phyloP scores from a whole-genome alignment of 805 yeast species.

The Saccharomycopsis sp. region DNA sequence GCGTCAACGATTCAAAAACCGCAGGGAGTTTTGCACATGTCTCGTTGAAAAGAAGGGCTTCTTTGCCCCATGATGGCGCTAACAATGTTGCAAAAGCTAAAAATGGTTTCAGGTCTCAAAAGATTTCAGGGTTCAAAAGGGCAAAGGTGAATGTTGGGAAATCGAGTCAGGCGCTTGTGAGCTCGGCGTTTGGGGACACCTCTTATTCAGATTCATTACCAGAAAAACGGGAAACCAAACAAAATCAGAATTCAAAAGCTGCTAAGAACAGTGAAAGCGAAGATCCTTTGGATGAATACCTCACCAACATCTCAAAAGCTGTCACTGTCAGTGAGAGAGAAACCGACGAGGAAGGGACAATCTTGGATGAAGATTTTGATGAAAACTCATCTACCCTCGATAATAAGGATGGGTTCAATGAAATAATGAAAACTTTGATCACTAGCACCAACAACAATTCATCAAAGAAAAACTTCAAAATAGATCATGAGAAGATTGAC shows the following conservation, averaged over 20 bases:
- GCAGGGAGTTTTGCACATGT: not conserved
- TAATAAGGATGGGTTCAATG: constrained; percentile 9
- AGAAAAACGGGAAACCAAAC: no score
- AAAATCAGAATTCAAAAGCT: no score
- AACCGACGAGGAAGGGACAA: not conserved
- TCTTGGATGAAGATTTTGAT: constrained; percentile 5
- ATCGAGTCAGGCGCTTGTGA: no score
- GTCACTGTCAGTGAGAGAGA: not conserved
- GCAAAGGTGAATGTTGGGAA: no score
- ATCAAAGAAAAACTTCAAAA: constrained; percentile 10
- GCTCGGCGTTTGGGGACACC: no score
- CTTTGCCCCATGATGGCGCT: no score
- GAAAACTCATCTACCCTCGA: constrained; percentile 6
- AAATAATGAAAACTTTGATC: constrained; percentile 9
- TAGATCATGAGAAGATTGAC: constrained; percentile 24
- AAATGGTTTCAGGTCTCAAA: not conserved
- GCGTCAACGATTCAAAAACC: not conserved
- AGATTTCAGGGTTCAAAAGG: not conserved
- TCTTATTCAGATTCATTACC: no score
- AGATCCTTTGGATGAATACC: not conserved
- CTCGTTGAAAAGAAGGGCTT: not conserved
- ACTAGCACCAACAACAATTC: no score
- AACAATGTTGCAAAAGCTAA: no score
- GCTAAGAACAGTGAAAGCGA: no score
- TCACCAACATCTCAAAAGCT: not conserved